These are phyloP conservation scores for Chalaropsis thielavioides DNA, from an alignment of 2,329 filamentous ascomycete genomes.

Conservation along the genomic window DNA sequence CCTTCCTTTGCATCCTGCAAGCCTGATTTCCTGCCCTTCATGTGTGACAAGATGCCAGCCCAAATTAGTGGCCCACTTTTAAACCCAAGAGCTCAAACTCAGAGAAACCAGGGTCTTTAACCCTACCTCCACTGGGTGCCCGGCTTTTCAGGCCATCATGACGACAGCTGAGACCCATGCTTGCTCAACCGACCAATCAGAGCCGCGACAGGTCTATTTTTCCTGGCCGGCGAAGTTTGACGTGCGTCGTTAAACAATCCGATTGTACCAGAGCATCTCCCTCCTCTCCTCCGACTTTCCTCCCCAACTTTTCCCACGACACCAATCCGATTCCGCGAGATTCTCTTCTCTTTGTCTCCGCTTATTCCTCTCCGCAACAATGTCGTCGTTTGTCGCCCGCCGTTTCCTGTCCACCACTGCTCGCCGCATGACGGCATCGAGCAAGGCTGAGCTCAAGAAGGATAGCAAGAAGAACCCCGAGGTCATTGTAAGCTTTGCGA, in stretches of 20 bases:
- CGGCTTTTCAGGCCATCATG: slow-evolving; percentile 12
- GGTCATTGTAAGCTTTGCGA: slow-evolving; percentile 23
- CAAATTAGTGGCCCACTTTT: not conserved
- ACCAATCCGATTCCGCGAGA: not conserved
- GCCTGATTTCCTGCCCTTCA: not conserved
- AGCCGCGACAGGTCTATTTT: slow-evolving; percentile 5
- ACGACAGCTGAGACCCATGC: not conserved
- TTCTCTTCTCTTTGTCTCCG: not conserved
- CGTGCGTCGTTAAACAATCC: not conserved
- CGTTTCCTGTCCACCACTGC: slow-evolving; percentile 40
- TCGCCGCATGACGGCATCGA: slow-evolving; percentile 34
- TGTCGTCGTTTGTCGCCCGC: slow-evolving; percentile 42
- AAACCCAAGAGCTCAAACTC: too few species aligned
- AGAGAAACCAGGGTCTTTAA: not conserved
- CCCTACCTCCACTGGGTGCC: not conserved
- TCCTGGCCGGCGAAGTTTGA: not conserved
- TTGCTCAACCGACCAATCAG: slow-evolving; percentile 10
- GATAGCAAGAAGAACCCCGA: slow-evolving; percentile 43
- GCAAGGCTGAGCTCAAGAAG: slow-evolving; percentile 37
- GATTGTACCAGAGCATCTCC: not conserved
- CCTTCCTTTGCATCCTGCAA: not conserved
- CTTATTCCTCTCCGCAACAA: slow-evolving; percentile 22
- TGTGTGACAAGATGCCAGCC: not conserved
- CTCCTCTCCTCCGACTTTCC: not conserved
- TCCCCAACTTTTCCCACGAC: not conserved